Base-by-base conservation (phyloP, 441 rosid genomes). In the Gossypium schwendimanii region DNA sequence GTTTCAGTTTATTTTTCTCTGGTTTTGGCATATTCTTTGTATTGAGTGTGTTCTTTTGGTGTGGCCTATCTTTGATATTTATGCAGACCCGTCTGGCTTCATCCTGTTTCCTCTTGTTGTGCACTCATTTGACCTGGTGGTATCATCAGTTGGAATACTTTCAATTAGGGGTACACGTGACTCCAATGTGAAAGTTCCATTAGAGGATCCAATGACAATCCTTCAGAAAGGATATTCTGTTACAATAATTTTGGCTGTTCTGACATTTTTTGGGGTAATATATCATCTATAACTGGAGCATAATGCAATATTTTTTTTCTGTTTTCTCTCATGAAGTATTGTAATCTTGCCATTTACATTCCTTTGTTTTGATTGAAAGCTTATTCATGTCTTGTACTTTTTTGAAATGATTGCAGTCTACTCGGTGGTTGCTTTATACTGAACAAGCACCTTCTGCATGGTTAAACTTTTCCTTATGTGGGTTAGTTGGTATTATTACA, bases 181-280 rank as follows among this genome's bases (percentile, higher is more conserved):
- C 72, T 81, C 95, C 77, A 83, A 90, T 82, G 83, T 83, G 62
- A 91, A 93, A 85, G 84, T 87, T 63, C 83, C 92, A 28, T 70
- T 87, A 50, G 98, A 95, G 86, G 99, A 95, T 84, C 99, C 98
- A 20, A 95, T 95, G 99, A 78, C 91, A 71, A 84, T 93, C 81
- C 97, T 95, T 80, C 97, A 95, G 89, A 95, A 87, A 88, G 99
- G 99, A 87, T 95, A 95, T 77, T 95, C 97, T 53, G 69, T 95
- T 73, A 83, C 97, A 31, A 82, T 95, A 81, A 82, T 89, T 77
- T 85, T 95, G 85, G 98, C 99, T 15, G 96, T 95, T 76, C 68
- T 95, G 75, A 81, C 97, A 53, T 95, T 95, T 83, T 86, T 87
- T 62, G 93, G 75, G 95, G 98, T 95, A 93, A 90, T 84, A 41